Base-by-base conservation (phyloP, 768 basidiomycete species). In the Coprinopsis sp. region DNA sequence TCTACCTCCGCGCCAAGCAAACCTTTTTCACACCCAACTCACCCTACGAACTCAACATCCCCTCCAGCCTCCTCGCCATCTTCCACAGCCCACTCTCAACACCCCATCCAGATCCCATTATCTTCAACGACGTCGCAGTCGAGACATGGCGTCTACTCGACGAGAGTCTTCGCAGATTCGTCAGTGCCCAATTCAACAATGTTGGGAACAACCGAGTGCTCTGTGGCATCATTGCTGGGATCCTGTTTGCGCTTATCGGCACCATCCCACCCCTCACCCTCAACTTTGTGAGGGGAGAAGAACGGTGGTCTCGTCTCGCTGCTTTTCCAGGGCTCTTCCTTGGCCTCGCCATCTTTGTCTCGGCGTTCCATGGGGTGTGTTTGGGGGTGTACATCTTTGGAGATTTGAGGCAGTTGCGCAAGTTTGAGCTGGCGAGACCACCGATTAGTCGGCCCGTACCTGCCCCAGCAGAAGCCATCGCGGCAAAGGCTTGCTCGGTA, bases 311-410 rank as follows among this genome's bases (percentile, higher is more conserved):
- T 13, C 76, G 85, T 14, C 56, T 87, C 19, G 50, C 67, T 2
- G 80, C 84, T 0, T 60, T 87, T 1, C 84, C 84, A 0, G 84
- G 84, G 1, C 57, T 87, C 40, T 89, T 83, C 82, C 56, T 87
- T 6, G 87, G 87, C 16, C 56, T 87, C 16, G 77, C 77, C 2
- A 63, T 86, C 13, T 54, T 86, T 13, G 50, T 87, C 3, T 72
- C 80, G 3, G 82, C 83, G 40, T 53, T 87, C 28, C 75, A 87
- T 50, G 87, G 87, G 3, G 79, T 89, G 10, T 90, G 87, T 58
- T 59, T 89, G 46, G 86, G 85, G 58, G 77, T 90, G 4, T 90
- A 88, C 58, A 58, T 89, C 24, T 87, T 89, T 55, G 87, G 87
- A 6, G 87, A 90, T 62, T 69, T 89, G 16, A 71, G 87, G 6